Conservation (phyloP, 768 basidiomycete genomes). For the Mycena epipterygia region DNA sequence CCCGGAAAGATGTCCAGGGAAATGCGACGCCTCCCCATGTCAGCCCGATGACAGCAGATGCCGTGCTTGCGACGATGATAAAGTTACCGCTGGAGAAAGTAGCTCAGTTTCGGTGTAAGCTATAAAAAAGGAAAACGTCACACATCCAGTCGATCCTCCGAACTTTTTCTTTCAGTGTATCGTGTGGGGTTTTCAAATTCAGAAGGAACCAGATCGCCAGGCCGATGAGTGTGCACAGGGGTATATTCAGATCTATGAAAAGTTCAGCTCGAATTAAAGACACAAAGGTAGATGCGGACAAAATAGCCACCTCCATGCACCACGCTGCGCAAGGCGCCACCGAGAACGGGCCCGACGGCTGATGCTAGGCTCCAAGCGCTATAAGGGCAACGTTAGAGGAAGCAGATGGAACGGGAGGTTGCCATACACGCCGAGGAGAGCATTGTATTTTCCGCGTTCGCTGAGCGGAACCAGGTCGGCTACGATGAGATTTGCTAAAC, state of each 20-base stretch:
- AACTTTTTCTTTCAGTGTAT: constrained; percentile 51
- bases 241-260: constrained; percentile 18
- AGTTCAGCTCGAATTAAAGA: not conserved
- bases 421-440: constrained; percentile 51
- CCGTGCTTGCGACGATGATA: constrained; percentile 53
- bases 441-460: constrained; percentile 57
- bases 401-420: not conserved
- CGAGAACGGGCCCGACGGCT: constrained; percentile 51
- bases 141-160: constrained; percentile 60
- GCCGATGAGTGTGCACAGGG: not conserved
- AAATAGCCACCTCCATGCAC: constrained; percentile 58
- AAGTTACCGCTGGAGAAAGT: constrained; percentile 53
- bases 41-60: constrained; percentile 54
- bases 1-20: constrained; percentile 55
- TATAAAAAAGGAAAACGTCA: constrained; percentile 28
- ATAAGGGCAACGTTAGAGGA: not conserved
- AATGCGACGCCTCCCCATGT: constrained; percentile 63
- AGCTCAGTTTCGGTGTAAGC: not conserved
- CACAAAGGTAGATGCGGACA: constrained; percentile 35
- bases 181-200: constrained; percentile 49
- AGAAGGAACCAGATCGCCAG: constrained; percentile 25
- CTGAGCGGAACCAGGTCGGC: constrained; percentile 61
- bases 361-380: constrained; percentile 52
- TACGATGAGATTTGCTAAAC: constrained; percentile 56
- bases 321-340: constrained; percentile 49